Percentiles rank a stretch among this genome's conserved stretches.
These are phyloP conservation scores for Chlamydomonas incerta DNA, from an alignment of 139 green algal genomes.

Conservation along the genomic window DNA sequence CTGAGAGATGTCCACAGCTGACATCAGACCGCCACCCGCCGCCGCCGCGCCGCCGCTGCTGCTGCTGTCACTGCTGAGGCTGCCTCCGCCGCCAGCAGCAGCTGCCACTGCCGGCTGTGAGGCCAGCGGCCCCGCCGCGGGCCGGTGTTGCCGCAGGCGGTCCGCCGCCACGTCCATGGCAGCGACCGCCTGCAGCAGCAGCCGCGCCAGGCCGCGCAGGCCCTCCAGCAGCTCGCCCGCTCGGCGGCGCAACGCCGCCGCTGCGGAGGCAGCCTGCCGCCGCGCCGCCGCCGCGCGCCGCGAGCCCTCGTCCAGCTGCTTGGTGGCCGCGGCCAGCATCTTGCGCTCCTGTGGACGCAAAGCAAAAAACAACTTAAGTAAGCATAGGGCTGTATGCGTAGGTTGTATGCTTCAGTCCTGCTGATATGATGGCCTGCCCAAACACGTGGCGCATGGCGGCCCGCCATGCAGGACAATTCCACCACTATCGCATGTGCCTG, in stretches of 20 bases:
- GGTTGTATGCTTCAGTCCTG: too few species aligned
- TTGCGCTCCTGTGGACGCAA: slow-evolving; percentile 26
- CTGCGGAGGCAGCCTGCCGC: slow-evolving; percentile 3
- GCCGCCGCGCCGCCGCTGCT: neutral
- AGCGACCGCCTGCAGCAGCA: slow-evolving; percentile 19
- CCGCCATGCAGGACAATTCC: too few species aligned
- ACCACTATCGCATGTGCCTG: too few species aligned
- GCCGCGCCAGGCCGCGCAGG: slow-evolving; percentile 18
- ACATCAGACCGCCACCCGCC: neutral
- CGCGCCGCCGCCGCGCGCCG: slow-evolving; percentile 14
- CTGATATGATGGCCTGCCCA: too few species aligned
- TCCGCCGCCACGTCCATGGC: slow-evolving; percentile 15
- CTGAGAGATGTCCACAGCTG: slow-evolving; percentile 39
- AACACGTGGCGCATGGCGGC: too few species aligned
- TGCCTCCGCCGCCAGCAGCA: too few species aligned
- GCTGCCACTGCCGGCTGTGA: neutral
- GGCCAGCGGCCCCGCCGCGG: too few species aligned
- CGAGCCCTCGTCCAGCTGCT: neutral
- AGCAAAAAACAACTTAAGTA: too few species aligned
- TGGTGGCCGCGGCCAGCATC: neutral
- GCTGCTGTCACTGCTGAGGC: neutral
- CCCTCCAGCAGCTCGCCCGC: slow-evolving; percentile 31
- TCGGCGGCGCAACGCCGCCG: slow-evolving; percentile 8
- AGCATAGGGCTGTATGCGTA: too few species aligned
- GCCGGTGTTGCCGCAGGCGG: neutral